These are phyloP conservation scores for Mucor lusitanicus DNA, from an alignment of 371 early-diverging fungal species.

Conservation along the genomic window DNA sequence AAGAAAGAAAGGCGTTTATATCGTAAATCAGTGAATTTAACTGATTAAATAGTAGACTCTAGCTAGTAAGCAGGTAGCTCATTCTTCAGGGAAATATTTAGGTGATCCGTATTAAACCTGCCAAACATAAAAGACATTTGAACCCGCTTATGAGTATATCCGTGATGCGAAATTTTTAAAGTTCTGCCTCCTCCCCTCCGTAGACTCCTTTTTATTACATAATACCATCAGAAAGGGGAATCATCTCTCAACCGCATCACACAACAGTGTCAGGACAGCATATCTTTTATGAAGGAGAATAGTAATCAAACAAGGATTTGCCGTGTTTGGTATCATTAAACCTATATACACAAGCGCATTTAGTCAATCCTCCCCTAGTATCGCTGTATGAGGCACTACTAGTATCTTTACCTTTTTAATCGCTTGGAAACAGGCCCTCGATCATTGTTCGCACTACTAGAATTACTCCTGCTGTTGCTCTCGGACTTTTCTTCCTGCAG, in stretches of 20 bases:
- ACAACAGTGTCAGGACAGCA: not conserved
- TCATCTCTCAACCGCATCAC: too few species aligned
- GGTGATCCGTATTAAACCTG: too few species aligned
- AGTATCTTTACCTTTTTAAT: conserved; percentile 5
- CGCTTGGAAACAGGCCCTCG: not conserved
- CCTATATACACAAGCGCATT: not conserved
- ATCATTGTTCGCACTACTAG: not conserved
- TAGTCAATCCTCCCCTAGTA: not conserved
- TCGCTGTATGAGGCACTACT: not conserved
- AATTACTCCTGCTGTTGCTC: not conserved
- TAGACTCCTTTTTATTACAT: too few species aligned
- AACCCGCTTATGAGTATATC: not conserved
- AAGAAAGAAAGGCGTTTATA: too few species aligned
- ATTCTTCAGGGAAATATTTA: too few species aligned
- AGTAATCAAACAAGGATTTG: conserved; percentile 20
- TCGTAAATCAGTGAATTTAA: too few species aligned
- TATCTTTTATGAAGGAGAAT: conserved; percentile 1
- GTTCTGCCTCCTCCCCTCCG: too few species aligned
- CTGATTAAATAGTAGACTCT: too few species aligned
- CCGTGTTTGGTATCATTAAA: conserved; percentile 2
- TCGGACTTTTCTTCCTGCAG: conserved; percentile 11
- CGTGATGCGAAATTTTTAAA: not conserved
- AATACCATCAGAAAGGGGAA: too few species aligned
- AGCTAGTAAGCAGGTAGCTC: too few species aligned
- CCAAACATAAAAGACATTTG: too few species aligned